Conservation (phyloP, 805 yeast species). For the Lipomyces mesembrius region DNA sequence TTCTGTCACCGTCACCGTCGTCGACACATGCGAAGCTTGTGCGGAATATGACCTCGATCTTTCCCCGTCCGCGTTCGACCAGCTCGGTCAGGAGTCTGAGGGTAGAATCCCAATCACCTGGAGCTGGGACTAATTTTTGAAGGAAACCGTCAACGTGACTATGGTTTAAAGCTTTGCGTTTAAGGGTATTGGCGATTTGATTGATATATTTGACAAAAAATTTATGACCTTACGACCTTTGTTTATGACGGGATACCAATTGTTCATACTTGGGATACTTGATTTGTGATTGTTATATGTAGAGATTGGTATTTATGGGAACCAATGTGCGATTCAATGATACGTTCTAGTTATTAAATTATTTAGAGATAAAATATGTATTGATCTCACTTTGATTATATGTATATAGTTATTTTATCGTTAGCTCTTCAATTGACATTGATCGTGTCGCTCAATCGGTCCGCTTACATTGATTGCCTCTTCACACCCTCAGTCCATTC, state of each 20-base stretch:
- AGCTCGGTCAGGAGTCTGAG: conserved; percentile 55
- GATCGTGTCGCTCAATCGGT: too few species aligned
- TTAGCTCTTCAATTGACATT: too few species aligned
- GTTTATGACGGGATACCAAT: background rate
- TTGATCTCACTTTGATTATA: too few species aligned
- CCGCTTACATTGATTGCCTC: too few species aligned
- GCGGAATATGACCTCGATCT: conserved; percentile 57
- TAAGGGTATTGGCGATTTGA: background rate
- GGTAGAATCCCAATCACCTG: conserved; percentile 63
- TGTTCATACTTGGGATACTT: background rate
- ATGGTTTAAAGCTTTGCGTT: background rate
- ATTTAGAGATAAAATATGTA: too few species aligned
- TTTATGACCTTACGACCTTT: background rate
- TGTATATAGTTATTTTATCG: too few species aligned
- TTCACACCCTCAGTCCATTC: too few species aligned
- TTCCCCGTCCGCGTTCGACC: conserved; percentile 62
- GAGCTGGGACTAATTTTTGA: conserved; percentile 47
- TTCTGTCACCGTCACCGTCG: conserved; percentile 60
- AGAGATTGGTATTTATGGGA: too few species aligned
- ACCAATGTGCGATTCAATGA: too few species aligned
- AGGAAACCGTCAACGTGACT: background rate
- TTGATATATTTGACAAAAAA: background rate
- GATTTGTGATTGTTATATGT: background rate
- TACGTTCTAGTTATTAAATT: too few species aligned
- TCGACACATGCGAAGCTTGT: conserved; percentile 64